Base-by-base conservation (phyloP, 2,329 filamentous ascomycete genomes). In the Neonectria ditissima region DNA sequence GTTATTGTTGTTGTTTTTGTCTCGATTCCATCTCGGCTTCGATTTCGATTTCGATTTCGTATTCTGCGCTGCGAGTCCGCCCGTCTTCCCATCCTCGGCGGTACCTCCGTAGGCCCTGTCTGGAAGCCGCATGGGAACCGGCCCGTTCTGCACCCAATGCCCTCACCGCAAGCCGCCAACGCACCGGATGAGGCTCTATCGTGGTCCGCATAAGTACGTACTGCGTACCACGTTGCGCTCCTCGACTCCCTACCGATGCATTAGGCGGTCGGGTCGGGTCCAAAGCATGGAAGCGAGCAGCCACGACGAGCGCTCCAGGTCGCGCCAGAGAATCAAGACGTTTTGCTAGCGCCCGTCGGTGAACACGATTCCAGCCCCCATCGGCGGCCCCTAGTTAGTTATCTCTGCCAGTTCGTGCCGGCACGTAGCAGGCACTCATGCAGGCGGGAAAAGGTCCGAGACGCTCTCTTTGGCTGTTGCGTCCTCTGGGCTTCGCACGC, bases 301-400 rank as follows among this genome's bases (percentile, higher is more conserved):
- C 47, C 47, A 60, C 54, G 41, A 53, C 59, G 43, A 62, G 47
- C 47, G 32, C 54, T 56, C 48, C 54, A 52, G 56, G 54, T n/a
- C 54, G 54, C 52, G 53, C 59, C 59, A 56, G 59, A 45, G 41
- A 55, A 56, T 44, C 52, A 51, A 55, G 54, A 48, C 47, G 47
- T 62, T 62, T 26, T 62, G 59, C 59, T 62, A 62, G 59, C 59
- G 59, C 54, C 59, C 59, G 54, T 30, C 48, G 39, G 13, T 32
- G 39, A 30, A 56, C 48, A n/a, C 54, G 22, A 48, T 62, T 52
- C 59, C 39, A 37, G 39, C 59, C 47, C 41, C 54, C 37, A 51
- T 55, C 39, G 44, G 52, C 18, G 34, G 44, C 43, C 39, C 26
- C 30, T n/a, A n/a, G n/a, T n/a, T n/a, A n/a, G n/a, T 26, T 48